These are phyloP conservation scores for Penicillium nordicum DNA, from an alignment of 2,329 filamentous ascomycete species.

Conservation along the genomic window DNA sequence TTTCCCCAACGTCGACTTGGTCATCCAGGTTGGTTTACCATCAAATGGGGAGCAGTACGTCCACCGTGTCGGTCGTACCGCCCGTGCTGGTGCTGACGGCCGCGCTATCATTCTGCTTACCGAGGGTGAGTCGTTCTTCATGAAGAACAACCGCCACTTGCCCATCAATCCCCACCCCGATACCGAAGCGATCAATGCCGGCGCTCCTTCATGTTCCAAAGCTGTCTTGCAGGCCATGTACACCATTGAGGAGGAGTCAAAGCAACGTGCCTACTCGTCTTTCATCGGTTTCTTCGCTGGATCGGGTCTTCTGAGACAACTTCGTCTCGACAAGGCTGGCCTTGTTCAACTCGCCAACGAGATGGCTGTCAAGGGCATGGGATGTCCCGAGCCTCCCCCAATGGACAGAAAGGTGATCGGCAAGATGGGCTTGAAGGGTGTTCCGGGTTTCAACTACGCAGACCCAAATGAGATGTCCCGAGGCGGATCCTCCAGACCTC, in stretches of 20 bases:
- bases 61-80: slow-evolving; percentile 61
- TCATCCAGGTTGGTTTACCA: slow-evolving; percentile 51
- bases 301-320: slow-evolving; percentile 30
- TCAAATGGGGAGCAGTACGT: slow-evolving; percentile 49
- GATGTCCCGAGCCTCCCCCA: slow-evolving; percentile 36
- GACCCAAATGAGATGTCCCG: slow-evolving; percentile 14
- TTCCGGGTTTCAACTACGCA: slow-evolving; percentile 35
- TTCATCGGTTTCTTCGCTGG: slow-evolving; percentile 38
- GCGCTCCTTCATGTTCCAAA: slow-evolving; percentile 32
- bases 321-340: slow-evolving; percentile 32
- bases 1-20: slow-evolving; percentile 50
- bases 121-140: slow-evolving; percentile 52
- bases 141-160: slow-evolving; percentile 47
- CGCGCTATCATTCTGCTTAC: slow-evolving; percentile 55
- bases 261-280: slow-evolving; percentile 38
- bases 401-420: slow-evolving; percentile 38
- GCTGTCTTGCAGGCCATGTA: slow-evolving; percentile 30
- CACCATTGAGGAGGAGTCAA: slow-evolving; percentile 30
- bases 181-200: slow-evolving; percentile 37
- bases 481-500: slow-evolving; percentile 8
- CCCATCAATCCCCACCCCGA: slow-evolving; percentile 51
- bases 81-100: slow-evolving; percentile 53
- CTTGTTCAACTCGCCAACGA: slow-evolving; percentile 39
- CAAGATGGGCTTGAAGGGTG: slow-evolving; percentile 42
- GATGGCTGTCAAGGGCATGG: slow-evolving; percentile 37